phyloP scores from a whole-genome alignment of 73 alveolate species.

The Paramecium biaurelia region DNA sequence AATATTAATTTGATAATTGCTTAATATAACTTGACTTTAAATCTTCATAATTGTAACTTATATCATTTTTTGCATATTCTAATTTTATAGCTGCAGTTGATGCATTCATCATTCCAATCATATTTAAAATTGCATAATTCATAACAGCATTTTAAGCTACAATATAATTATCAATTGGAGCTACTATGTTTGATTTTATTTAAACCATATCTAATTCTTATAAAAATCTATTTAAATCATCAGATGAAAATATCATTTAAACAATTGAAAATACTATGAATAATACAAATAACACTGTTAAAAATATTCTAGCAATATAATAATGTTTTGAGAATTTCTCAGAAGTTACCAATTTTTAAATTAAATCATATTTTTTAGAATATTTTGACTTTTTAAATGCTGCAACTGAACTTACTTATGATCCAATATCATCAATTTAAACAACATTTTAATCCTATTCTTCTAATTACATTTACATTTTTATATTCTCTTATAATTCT shows the following conservation, averaged over 20 bases:
- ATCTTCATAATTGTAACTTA: neutral
- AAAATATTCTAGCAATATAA: neutral
- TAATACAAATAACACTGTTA: neutral
- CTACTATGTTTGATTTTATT: constrained; percentile 11
- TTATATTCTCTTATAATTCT: constrained; percentile 12
- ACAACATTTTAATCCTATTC: neutral
- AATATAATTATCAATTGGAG: constrained; percentile 15
- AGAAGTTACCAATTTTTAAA: neutral
- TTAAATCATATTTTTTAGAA: constrained; percentile 33
- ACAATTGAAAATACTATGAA: neutral
- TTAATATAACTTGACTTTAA: neutral
- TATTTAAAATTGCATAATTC: neutral
- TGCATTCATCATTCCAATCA: neutral
- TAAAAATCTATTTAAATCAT: constrained; percentile 4
- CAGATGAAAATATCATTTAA: neutral
- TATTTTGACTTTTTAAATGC: neutral
- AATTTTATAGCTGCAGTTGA: neutral
- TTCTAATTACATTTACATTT: constrained; percentile 14
- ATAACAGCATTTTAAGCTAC: neutral
- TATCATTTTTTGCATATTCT: constrained; percentile 15
- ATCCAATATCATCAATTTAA: constrained; percentile 48
- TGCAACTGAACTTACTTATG: constrained; percentile 39
- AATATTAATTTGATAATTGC: neutral
- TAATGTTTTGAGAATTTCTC: constrained; percentile 13
- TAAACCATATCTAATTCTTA: constrained; percentile 16